phyloP scores from a whole-genome alignment of 2,329 filamentous ascomycete genomes.

The Didymella sp. region DNA sequence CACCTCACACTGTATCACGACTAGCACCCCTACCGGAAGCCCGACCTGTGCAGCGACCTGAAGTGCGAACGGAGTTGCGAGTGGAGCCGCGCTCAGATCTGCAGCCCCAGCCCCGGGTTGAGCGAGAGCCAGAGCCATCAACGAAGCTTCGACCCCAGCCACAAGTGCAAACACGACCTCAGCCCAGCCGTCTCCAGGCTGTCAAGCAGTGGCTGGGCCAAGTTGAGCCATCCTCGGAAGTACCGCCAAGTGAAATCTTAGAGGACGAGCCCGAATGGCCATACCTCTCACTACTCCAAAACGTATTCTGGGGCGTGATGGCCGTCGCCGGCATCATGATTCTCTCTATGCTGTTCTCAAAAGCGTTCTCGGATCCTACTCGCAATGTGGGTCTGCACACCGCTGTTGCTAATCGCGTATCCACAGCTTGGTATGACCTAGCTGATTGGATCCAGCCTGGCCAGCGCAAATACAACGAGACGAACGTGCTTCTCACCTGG shows the following conservation, averaged over 20 bases:
- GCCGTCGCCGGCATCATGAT: background rate
- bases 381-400: conserved; percentile 18
- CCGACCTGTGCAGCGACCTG: background rate
- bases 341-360: conserved; percentile 3
- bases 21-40: background rate
- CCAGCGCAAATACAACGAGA: conserved; percentile 10
- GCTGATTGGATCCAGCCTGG: conserved; percentile 26
- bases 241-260: background rate
- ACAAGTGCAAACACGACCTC: conserved; percentile 12
- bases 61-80: background rate
- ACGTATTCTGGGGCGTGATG: conserved; percentile 22
- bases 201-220: conserved; percentile 32
- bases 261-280: conserved; percentile 27
- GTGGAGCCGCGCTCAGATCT: background rate
- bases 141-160: background rate
- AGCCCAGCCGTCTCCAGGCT: conserved; percentile 17
- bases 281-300: conserved; percentile 20
- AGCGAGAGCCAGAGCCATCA: background rate
- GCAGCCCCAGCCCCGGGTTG: conserved; percentile 7
- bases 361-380: conserved; percentile 7
- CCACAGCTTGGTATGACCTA: conserved; percentile 23
- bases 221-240: conserved; percentile 14
- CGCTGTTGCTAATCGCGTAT: conserved; percentile 26
- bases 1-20: background rate
- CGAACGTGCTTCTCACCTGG: conserved; percentile 4